These are phyloP conservation scores for Tulasnella sp. DNA, from an alignment of 768 basidiomycete genomes.

Conservation along the genomic window DNA sequence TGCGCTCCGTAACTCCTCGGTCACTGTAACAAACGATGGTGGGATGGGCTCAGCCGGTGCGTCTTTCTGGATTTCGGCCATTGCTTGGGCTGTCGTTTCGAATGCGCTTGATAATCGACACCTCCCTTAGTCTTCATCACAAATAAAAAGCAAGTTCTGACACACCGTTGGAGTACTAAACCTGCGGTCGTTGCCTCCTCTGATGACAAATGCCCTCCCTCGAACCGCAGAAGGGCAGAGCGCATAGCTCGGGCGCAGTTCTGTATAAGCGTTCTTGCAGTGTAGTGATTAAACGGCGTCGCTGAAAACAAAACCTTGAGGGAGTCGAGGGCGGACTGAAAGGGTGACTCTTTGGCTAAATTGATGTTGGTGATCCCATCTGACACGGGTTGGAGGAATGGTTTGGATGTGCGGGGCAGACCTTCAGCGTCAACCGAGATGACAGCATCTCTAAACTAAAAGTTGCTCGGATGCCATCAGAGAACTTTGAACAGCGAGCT, in stretches of 20 bases:
- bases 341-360: background rate
- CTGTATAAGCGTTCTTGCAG: background rate
- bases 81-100: background rate
- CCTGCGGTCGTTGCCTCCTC: background rate
- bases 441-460: background rate
- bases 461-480: background rate
- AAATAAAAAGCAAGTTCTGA: background rate
- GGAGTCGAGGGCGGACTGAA: background rate
- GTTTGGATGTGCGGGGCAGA: background rate
- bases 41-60: background rate
- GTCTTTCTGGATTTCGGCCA: background rate
- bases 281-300: background rate
- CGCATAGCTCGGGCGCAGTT: background rate
- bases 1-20: background rate
- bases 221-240: background rate
- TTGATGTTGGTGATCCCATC: background rate
- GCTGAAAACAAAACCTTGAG: background rate
- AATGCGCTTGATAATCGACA: background rate
- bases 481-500: background rate
- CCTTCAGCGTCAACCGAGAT: background rate
- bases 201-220: background rate
- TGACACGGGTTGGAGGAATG: background rate
- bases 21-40: background rate
- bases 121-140: background rate
- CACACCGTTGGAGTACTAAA: background rate